phyloP scores from a whole-genome alignment of 2,329 filamentous ascomycete genomes.

The Chaetothyriales sp. region DNA sequence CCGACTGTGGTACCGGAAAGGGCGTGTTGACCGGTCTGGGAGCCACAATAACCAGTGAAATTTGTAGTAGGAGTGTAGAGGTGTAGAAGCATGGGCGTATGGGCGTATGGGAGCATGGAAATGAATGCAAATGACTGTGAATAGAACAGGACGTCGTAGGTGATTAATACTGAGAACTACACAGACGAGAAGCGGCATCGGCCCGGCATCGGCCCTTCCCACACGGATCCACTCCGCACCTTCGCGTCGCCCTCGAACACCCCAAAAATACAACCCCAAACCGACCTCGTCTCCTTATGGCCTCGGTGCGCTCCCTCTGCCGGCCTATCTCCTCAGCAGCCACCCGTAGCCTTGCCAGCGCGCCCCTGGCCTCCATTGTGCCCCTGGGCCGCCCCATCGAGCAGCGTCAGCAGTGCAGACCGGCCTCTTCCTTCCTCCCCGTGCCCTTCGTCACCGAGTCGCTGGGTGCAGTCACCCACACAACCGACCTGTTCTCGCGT shows the following conservation, averaged over 20 bases:
- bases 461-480: slow-evolving; percentile 13
- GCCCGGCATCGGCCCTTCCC: too few relatives aligned
- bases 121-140: background rate
- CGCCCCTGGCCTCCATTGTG: background rate
- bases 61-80: background rate
- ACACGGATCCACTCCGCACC: too few relatives aligned
- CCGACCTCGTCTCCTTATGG: background rate
- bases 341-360: background rate
- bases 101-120: too few relatives aligned
- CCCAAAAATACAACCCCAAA: background rate
- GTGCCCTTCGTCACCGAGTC: slow-evolving; percentile 16
- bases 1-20: background rate
- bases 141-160: background rate
- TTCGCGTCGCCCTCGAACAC: background rate
- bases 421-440: slow-evolving; percentile 11
- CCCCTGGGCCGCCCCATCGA: background rate
- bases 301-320: background rate
- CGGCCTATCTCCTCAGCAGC: background rate
- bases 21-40: background rate
- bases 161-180: background rate
- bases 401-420: background rate
- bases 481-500: slow-evolving; percentile 71
- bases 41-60: background rate
- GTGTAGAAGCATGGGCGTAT: background rate
- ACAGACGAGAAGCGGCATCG: too few relatives aligned